Evolutionary conservation across 192 early-diverging fungal genomes (phyloP).

Genomic region (Chytriomyces sp.): DNA sequence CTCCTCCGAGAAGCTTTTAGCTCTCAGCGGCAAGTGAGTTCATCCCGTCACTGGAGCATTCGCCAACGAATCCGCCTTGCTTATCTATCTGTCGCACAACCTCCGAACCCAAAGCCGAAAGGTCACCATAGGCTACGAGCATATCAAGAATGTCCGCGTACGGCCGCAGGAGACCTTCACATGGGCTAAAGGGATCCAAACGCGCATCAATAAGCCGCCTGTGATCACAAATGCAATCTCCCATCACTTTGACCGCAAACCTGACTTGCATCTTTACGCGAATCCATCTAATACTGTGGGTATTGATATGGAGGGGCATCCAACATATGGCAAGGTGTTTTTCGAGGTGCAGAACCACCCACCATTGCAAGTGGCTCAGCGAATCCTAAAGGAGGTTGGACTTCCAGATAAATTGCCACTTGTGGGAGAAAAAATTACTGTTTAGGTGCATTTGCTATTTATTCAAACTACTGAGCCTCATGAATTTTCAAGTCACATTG

Average conservation of each 20-base stretch:
- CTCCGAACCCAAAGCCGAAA: no score
- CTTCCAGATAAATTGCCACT: neutral
- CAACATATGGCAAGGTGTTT: slow-evolving; percentile 9
- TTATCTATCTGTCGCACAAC: no score
- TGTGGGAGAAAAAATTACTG: neutral
- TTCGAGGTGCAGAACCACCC: slow-evolving; percentile 22
- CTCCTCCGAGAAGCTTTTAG: slow-evolving; percentile 11
- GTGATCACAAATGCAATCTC: neutral
- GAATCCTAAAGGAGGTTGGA: slow-evolving; percentile 14
- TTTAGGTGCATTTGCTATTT: neutral
- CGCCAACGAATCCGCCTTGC: no score
- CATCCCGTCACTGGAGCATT: no score
- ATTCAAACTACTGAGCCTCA: neutral
- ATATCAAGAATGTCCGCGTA: neutral
- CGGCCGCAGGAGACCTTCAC: neutral
- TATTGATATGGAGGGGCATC: slow-evolving; percentile 7
- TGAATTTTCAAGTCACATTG: no score
- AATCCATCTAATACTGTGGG: slow-evolving; percentile 2
- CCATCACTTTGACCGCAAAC: slow-evolving; percentile 1
- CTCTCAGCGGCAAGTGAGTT: no score
- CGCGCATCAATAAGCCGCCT: neutral
- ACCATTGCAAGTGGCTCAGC: slow-evolving; percentile 13
- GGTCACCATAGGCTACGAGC: slow-evolving; percentile 5
- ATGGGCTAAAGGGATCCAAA: neutral
- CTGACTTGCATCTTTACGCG: slow-evolving; percentile 11